A percentile compares a stretch with the other conserved stretches of the same genome.
Conservation (phyloP, 148 eudicot genomes). For the Vaccinium corymbosum region DNA sequence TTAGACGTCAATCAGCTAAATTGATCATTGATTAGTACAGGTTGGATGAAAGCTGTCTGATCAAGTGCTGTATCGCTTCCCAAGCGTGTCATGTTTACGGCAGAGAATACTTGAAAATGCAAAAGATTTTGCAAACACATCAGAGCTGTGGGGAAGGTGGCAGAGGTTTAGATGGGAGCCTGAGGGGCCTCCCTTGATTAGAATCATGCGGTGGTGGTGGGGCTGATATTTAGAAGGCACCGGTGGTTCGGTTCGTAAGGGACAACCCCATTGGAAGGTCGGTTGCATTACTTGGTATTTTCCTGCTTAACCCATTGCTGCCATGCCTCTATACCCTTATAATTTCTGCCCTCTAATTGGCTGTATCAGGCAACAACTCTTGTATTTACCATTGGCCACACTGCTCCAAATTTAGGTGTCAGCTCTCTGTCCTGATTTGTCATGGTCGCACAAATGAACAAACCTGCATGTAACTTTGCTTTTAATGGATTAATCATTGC, state of each 20-base stretch:
- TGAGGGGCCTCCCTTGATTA: neutral
- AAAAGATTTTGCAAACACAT: neutral
- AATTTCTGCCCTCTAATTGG: neutral
- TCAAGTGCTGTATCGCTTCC: neutral
- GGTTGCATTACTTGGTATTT: neutral
- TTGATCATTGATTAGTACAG: neutral
- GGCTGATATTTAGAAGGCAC: neutral
- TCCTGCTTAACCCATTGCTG: conserved; percentile 10
- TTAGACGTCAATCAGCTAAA: neutral
- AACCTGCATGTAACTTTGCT: neutral
- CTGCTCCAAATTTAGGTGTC: neutral
- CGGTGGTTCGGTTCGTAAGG: conserved; percentile 19
- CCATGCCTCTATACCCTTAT: neutral
- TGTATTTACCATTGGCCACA: neutral
- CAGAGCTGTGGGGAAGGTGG: neutral
- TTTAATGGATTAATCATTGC: neutral
- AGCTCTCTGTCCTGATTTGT: neutral
- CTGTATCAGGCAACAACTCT: neutral
- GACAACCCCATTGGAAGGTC: conserved; percentile 12
- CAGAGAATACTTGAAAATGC: neutral
- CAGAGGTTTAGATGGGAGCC: neutral
- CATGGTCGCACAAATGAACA: neutral
- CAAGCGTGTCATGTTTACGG: neutral
- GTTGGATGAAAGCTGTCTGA: neutral
- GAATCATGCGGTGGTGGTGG: neutral